A percentile compares a stretch with the other conserved stretches of the same genome.
phyloP scores from a whole-genome alignment of 106 monocot genomes.

The Alisma plantagoaquatica region DNA sequence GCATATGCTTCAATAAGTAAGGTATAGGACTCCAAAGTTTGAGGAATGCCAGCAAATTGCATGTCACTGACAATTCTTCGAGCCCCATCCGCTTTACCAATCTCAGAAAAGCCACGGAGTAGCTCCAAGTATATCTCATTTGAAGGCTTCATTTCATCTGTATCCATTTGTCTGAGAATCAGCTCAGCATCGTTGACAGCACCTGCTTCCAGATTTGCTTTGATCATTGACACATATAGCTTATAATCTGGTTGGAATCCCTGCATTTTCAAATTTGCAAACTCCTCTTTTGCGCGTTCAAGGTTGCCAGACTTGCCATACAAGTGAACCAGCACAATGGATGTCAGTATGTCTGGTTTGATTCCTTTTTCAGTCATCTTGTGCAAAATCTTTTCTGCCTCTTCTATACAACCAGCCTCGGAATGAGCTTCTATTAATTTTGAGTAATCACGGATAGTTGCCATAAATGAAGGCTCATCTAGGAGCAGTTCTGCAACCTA shows the following conservation, averaged over 20 bases:
- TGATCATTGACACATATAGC: slow-evolving; percentile 59
- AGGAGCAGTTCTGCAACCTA: slow-evolving; percentile 69
- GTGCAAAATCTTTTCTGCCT: slow-evolving; percentile 59
- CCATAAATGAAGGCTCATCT: slow-evolving; percentile 47
- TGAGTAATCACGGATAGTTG: slow-evolving; percentile 74
- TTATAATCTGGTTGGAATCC: slow-evolving; percentile 54
- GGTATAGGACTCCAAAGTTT: slow-evolving; percentile 30
- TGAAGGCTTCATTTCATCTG: slow-evolving; percentile 50
- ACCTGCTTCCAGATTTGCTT: slow-evolving; percentile 55
- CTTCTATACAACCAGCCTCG: slow-evolving; percentile 29
- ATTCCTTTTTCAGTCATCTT: slow-evolving; percentile 71
- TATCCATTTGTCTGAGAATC: slow-evolving; percentile 56
- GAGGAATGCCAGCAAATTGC: slow-evolving; percentile 52
- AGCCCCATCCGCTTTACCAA: slow-evolving; percentile 38
- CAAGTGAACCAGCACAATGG: slow-evolving; percentile 59
- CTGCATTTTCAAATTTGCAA: slow-evolving; percentile 32
- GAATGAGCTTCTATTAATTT: slow-evolving; percentile 53
- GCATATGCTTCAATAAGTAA: slow-evolving; percentile 59
- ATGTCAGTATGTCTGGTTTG: slow-evolving; percentile 44
- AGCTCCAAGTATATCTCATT: slow-evolving; percentile 53
- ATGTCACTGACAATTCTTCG: slow-evolving; percentile 48
- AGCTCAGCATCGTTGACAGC: slow-evolving; percentile 33
- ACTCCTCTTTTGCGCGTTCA: slow-evolving; percentile 43
- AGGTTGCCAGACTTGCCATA: slow-evolving; percentile 62
- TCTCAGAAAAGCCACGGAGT: slow-evolving; percentile 33